A percentile compares a stretch with the other conserved stretches of the same genome.
phyloP scores from a whole-genome alignment of 208 protist species.

The Trichomonas tenax region DNA sequence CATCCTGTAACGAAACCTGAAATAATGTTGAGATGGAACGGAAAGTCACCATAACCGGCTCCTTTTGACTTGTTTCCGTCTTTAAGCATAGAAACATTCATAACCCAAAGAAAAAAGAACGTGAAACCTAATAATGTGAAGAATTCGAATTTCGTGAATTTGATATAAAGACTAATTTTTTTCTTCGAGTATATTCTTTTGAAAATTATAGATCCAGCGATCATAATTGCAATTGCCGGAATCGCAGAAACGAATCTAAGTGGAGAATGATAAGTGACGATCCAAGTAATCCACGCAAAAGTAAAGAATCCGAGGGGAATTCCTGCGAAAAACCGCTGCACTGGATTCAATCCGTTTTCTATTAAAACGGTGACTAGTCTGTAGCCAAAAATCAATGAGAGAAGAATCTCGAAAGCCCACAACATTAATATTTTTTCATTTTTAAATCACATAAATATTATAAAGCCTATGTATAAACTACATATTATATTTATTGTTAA shows the following conservation, averaged over 20 bases:
- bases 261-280: neutral
- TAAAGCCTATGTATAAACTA: too few relatives aligned
- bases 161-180: neutral
- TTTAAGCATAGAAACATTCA: neutral
- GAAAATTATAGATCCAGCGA: neutral
- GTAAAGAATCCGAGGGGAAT: neutral
- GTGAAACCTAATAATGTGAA: neutral
- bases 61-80: neutral
- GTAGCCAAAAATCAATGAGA: neutral
- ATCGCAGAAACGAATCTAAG: neutral
- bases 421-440: neutral
- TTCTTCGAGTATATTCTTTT: neutral
- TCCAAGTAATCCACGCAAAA: neutral
- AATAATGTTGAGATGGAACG: neutral
- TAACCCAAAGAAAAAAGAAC: neutral
- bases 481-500: too few relatives aligned
- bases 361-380: neutral
- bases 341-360: neutral
- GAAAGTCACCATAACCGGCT: neutral
- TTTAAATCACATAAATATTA: too few relatives aligned
- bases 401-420: neutral
- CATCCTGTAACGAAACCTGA: neutral
- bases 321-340: neutral
- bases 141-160: neutral
- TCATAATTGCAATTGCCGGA: neutral